Evolutionary conservation across 305 asterid species (phyloP).

Genomic region (Rubia peregrina): DNA sequence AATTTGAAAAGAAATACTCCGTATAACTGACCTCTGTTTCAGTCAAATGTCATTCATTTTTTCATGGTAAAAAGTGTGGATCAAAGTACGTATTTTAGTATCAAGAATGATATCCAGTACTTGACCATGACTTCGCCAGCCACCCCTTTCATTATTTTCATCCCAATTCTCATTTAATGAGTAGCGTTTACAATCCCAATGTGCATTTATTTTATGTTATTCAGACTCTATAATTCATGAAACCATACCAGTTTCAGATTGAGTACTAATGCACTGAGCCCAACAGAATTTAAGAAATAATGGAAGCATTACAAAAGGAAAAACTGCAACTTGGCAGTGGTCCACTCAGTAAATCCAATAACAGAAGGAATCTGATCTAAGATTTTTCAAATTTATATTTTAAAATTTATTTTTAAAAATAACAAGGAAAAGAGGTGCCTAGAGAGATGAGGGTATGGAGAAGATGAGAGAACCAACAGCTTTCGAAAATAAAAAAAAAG

Average conservation of each 20-base stretch:
- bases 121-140: neutral
- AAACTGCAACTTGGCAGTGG: too few relatives aligned
- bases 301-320: neutral
- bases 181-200: neutral
- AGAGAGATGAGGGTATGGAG: too few relatives aligned
- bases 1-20: neutral
- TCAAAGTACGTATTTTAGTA: neutral
- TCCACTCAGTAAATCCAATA: neutral
- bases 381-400: too few relatives aligned
- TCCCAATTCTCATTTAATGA: neutral
- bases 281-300: neutral
- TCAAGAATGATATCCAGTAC: neutral
- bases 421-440: too few relatives aligned
- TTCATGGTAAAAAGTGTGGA: neutral
- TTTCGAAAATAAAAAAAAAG: too few relatives aligned
- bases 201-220: neutral
- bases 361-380: too few relatives aligned
- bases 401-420: too few relatives aligned
- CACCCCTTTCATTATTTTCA: neutral
- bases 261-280: too few relatives aligned
- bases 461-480: too few relatives aligned
- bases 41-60: neutral
- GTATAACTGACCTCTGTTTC: neutral
- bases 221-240: too few relatives aligned
- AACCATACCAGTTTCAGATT: too few relatives aligned